Evolutionary conservation across 495 filamentous ascomycete genomes (phyloP).

Genomic region (Cercophora samala): DNA sequence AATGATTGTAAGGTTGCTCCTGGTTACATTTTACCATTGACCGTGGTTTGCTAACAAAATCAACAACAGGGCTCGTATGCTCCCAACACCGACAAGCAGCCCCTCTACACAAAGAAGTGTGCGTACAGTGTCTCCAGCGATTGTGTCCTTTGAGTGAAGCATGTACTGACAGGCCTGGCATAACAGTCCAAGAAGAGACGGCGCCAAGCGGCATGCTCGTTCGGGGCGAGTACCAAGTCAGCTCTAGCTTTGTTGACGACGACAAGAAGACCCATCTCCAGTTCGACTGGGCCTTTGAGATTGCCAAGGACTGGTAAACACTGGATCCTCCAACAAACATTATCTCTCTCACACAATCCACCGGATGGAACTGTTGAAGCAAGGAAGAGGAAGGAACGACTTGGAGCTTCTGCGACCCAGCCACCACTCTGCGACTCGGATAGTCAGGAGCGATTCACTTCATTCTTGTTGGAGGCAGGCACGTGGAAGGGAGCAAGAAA

Average conservation of each 20-base stretch:
- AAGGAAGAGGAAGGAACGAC: background rate
- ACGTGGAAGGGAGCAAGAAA: background rate
- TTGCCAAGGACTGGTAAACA: constrained; percentile 84
- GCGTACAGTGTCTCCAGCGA: constrained; percentile 38
- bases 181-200: constrained; percentile 77
- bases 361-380: background rate
- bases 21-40: background rate
- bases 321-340: background rate
- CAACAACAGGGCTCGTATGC: constrained; percentile 69
- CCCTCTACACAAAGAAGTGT: constrained; percentile 87
- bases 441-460: background rate
- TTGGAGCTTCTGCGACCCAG: background rate
- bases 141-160: constrained; percentile 2
- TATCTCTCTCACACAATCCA: background rate
- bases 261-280: constrained; percentile 79
- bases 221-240: constrained; percentile 80
- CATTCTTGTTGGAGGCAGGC: background rate
- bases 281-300: constrained; percentile 94
- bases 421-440: background rate
- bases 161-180: background rate
- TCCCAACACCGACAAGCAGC: constrained; percentile 80
- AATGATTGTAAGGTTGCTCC: constrained; percentile 73
- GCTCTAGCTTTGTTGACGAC: constrained; percentile 87
- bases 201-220: constrained; percentile 86
- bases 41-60: constrained; percentile 2